Conservation (phyloP, 371 early-diverging fungal species). For the Circinella umbellata region DNA sequence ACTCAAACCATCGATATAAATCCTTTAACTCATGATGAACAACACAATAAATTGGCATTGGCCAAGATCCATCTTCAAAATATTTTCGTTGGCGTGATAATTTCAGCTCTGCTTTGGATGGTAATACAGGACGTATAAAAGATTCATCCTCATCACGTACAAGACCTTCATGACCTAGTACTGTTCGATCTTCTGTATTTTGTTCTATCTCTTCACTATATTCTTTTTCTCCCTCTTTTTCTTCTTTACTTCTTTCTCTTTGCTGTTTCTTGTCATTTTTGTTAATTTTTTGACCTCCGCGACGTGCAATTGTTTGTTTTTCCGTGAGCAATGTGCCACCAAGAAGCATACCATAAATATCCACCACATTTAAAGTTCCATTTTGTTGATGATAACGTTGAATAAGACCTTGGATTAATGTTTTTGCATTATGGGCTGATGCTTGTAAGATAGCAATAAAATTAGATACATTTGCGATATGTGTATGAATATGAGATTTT, state of each 20-base stretch:
- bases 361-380: conserved; percentile 61
- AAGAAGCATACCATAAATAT: conserved; percentile 70
- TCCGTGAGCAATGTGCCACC: conserved; percentile 61
- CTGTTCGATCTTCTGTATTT: conserved; percentile 5
- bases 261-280: no score
- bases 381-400: conserved; percentile 59
- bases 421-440: conserved; percentile 46
- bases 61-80: conserved; percentile 65
- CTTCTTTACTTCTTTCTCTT: background rate
- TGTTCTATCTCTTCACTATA: background rate
- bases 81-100: conserved; percentile 43
- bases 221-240: background rate
- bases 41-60: conserved; percentile 80
- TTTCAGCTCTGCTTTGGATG: conserved; percentile 31
- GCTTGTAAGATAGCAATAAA: conserved; percentile 42
- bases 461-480: conserved; percentile 41
- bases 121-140: conserved; percentile 15
- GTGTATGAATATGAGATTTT: conserved; percentile 36
- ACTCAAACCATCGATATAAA: conserved; percentile 82
- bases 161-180: background rate
- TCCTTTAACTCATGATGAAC: conserved; percentile 56
- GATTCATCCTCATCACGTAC: conserved; percentile 6
- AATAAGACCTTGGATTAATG: conserved; percentile 54
- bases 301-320: conserved; percentile 14
- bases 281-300: no score